Evolutionary conservation across 139 green algal species (phyloP), one percentile per base, ranked within the genome.

Genomic region (Haematococcus lacustris): DNA sequence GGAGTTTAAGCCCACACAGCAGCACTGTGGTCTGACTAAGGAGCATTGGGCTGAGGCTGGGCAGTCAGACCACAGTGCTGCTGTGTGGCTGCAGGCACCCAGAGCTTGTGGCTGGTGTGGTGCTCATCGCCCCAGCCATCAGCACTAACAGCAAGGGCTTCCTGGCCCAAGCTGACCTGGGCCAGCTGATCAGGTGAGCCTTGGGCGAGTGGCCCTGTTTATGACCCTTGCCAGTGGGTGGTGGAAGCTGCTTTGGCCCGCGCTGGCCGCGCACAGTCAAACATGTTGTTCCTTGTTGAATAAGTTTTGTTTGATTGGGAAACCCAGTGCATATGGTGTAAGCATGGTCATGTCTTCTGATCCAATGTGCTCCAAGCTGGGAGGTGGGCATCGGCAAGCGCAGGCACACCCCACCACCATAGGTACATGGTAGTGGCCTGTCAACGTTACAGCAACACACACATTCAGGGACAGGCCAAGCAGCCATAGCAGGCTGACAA

Each of bases 61-160:
- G n/a, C n/a, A n/a, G n/a, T n/a, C n/a, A n/a, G n/a, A n/a, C n/a
- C n/a, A n/a, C n/a, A n/a, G n/a, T n/a, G n/a, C n/a, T n/a, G n/a
- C n/a, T 57, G 47, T 57, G 47, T 57, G 13, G 47, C 37, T 38
- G 35, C 69, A 81, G 70, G 65, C 39, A 70, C 21, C 76, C 76
- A 17, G 65, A 81, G 28, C 63, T 32, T 4, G 67, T 83, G 30
- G 41, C 51, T 33, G 83, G 68, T 1, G 64, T 90, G 60, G 81
- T 80, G 23, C 73, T 90, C 51, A 76, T 90, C 9, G 78, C 83
- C 33, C 85, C 85, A 30, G 83, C 85, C 0, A 38, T 90, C 32
- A 75, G 83, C 6, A 73, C 71, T 5, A 72, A 67, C 50, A 30
- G 50, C 21, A 74, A 75, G 25, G 50, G 66, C 53, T 85, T 83